A percentile compares a stretch with the other conserved stretches of the same genome.
Conservation (phyloP, 179 eudicot genomes). For the Silene noctiflora region DNA sequence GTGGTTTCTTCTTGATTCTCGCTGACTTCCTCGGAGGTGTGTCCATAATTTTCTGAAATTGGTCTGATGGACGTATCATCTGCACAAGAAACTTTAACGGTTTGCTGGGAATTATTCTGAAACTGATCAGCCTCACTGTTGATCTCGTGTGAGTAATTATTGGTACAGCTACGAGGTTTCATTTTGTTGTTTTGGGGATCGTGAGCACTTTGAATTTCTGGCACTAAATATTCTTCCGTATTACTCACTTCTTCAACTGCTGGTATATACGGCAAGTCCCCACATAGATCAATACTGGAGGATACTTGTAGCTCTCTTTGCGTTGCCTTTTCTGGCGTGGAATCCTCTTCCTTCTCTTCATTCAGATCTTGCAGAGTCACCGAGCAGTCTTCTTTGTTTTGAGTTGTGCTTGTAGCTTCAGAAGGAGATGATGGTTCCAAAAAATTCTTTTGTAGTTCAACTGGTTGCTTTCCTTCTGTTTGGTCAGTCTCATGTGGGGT, state of each 20-base stretch:
- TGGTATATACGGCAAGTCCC: neutral
- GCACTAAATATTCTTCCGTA: neutral
- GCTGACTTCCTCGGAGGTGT: neutral
- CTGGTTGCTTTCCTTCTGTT: conserved; percentile 1
- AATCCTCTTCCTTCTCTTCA: neutral
- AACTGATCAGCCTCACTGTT: neutral
- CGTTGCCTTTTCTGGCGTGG: conserved; percentile 4
- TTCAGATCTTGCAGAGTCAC: neutral
- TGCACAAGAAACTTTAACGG: neutral
- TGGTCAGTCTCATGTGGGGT: neutral
- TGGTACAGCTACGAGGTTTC: neutral
- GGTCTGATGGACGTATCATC: neutral
- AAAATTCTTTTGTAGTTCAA: neutral
- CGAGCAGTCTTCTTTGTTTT: conserved; percentile 1
- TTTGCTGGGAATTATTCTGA: neutral
- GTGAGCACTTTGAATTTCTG: neutral
- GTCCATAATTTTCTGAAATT: neutral
- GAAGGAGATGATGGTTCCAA: neutral
- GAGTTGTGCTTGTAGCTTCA: neutral
- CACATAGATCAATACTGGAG: conserved; percentile 3
- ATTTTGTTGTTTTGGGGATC: neutral
- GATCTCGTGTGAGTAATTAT: neutral
- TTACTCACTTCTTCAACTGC: neutral
- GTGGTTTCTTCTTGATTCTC: neutral
- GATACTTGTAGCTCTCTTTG: conserved; percentile 10